Evolutionary conservation across 169 alveolate species (phyloP).

Genomic region (Plasmodium blacklocki): DNA sequence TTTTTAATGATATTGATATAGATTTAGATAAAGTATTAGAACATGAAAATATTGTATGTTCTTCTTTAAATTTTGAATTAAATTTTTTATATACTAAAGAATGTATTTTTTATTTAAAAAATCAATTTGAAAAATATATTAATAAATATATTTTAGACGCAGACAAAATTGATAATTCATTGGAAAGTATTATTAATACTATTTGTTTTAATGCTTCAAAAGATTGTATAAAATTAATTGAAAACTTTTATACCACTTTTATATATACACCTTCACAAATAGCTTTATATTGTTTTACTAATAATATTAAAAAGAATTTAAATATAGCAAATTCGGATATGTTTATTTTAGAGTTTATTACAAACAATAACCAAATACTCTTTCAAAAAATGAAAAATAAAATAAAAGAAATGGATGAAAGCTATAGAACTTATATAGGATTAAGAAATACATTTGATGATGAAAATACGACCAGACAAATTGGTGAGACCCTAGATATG

Average conservation of each 20-base stretch:
- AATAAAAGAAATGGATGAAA: constrained; percentile 45
- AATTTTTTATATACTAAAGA: constrained; percentile 38
- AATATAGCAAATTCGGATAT: constrained; percentile 60
- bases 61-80: constrained; percentile 42
- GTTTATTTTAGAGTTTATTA: constrained; percentile 51
- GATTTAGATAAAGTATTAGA: constrained; percentile 71
- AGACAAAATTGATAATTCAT: constrained; percentile 37
- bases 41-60: constrained; percentile 68
- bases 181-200: constrained; percentile 39
- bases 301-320: constrained; percentile 64
- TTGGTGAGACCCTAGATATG: constrained; percentile 66
- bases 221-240: constrained; percentile 40
- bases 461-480: constrained; percentile 66
- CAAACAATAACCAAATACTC: constrained; percentile 70
- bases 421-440: constrained; percentile 44
- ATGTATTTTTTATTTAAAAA: constrained; percentile 55
- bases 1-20: constrained; percentile 66
- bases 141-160: constrained; percentile 48
- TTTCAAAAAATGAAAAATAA: constrained; percentile 65
- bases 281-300: constrained; percentile 57
- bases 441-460: constrained; percentile 68
- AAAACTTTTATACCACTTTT: constrained; percentile 31
- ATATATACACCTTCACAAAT: constrained; percentile 66
- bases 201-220: constrained; percentile 30
- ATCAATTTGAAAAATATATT: constrained; percentile 40